phyloP scores from a whole-genome alignment of 371 early-diverging fungal genomes.

The Cokeromyces recurvatus region DNA sequence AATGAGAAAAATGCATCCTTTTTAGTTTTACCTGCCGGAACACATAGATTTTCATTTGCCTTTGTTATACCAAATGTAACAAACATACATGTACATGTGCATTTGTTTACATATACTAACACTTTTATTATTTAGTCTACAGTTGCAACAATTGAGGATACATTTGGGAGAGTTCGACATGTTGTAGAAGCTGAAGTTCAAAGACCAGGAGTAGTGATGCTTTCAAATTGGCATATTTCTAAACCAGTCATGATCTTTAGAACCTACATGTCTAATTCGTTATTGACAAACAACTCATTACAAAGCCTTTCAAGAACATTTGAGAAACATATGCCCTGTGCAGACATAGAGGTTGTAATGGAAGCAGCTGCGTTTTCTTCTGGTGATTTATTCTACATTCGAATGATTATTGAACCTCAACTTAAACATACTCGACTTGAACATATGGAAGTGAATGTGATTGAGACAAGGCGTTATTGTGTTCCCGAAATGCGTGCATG shows the following conservation, averaged over 20 bases:
- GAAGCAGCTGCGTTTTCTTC: conserved; percentile 42
- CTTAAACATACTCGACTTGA: conserved; percentile 31
- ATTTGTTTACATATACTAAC: neutral
- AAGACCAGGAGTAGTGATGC: conserved; percentile 30
- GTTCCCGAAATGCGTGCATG: conserved; percentile 33
- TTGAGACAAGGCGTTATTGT: conserved; percentile 25
- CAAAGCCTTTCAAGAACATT: conserved; percentile 33
- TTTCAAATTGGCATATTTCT: conserved; percentile 23
- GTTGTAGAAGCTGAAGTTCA: conserved; percentile 30
- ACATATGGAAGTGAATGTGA: conserved; percentile 26
- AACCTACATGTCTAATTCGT: conserved; percentile 38
- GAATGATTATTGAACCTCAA: conserved; percentile 33
- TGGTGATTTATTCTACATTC: conserved; percentile 36
- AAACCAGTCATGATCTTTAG: conserved; percentile 32
- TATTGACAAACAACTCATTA: conserved; percentile 35
- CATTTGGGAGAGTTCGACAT: conserved; percentile 38
- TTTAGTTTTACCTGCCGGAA: conserved; percentile 22
- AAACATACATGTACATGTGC: too few relatives aligned
- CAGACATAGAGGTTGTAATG: conserved; percentile 34
- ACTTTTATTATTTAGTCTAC: conserved; percentile 19
- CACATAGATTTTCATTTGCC: conserved; percentile 37
- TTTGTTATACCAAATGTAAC: conserved; percentile 42
- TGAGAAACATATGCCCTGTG: conserved; percentile 28
- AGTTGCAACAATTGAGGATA: conserved; percentile 36
- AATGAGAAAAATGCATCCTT: conserved; percentile 14